Conservation (phyloP, 495 filamentous ascomycete species). For the Aspergillus sclerotioniger region DNA sequence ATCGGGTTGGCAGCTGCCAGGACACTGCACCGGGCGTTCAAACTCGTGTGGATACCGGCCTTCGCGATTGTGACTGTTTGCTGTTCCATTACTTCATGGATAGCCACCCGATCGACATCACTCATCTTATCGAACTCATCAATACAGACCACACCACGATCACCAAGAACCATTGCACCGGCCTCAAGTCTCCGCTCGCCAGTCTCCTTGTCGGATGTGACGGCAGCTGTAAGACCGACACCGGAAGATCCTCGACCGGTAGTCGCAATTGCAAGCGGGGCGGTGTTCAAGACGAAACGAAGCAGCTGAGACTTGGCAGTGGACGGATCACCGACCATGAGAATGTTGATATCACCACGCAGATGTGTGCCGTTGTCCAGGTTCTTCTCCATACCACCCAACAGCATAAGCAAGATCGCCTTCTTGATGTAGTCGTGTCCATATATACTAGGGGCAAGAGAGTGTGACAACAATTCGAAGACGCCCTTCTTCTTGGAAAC, state of each 20-base stretch:
- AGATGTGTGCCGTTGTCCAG: conserved; percentile 97
- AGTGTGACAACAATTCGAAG: conserved; percentile 92
- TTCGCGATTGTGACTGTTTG: conserved; percentile 99
- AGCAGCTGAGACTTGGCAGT: conserved; percentile 98
- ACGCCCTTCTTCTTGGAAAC: conserved; percentile 92
- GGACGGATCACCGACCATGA: conserved; percentile 99
- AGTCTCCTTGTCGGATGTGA: conserved; percentile 96
- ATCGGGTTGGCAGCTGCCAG: conserved; percentile 97
- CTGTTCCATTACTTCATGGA: conserved; percentile 99
- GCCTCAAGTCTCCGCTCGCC: conserved; percentile 93
- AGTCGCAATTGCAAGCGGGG: conserved; percentile 93
- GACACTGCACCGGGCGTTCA: conserved; percentile 96
- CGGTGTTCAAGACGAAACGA: conserved; percentile 96
- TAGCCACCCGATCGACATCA: conserved; percentile 95
- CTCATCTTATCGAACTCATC: conserved; percentile 99
- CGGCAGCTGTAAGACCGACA: conserved; percentile 95
- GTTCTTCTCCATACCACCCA: conserved; percentile 99
- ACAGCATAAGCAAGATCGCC: conserved; percentile 92
- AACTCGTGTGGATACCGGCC: conserved; percentile 95
- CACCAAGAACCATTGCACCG: conserved; percentile 97
- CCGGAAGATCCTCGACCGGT: conserved; percentile 97
- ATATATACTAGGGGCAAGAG: conserved; percentile 95
- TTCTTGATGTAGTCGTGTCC: conserved; percentile 98
- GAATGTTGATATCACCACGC: conserved; percentile 97
- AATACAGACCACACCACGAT: conserved; percentile 97